phyloP scores from a whole-genome alignment of 495 filamentous ascomycete species.

The Physcia stellaris region DNA sequence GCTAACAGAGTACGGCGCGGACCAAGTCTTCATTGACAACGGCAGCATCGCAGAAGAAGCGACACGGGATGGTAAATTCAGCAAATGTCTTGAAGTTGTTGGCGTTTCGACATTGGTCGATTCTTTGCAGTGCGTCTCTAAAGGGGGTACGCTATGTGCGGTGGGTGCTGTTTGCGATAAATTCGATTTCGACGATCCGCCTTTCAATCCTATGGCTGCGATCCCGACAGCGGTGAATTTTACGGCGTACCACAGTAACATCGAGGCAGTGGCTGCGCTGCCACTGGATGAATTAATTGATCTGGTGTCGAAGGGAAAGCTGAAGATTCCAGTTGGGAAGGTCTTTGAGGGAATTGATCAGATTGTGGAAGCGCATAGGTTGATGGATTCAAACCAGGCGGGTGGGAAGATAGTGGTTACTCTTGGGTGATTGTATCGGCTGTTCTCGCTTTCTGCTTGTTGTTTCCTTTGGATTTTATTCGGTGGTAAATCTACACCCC shows the following conservation, averaged over 20 bases:
- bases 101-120: slow-evolving; percentile 28
- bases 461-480: no score
- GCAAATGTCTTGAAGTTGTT: slow-evolving; percentile 37
- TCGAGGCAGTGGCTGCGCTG: slow-evolving; percentile 31
- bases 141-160: slow-evolving; percentile 33
- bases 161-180: slow-evolving; percentile 36
- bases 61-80: slow-evolving; percentile 22
- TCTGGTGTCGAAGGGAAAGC: slow-evolving; percentile 22
- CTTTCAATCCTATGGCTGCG: slow-evolving; percentile 31
- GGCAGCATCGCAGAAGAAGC: slow-evolving; percentile 25
- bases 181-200: slow-evolving; percentile 28
- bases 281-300: slow-evolving; percentile 32
- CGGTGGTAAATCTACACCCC: no score
- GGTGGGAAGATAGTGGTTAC: slow-evolving; percentile 27
- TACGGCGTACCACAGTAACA: slow-evolving; percentile 29
- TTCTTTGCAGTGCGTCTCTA: slow-evolving; percentile 25
- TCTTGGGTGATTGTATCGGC: no score
- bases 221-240: slow-evolving; percentile 31
- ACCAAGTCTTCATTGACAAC: slow-evolving; percentile 27
- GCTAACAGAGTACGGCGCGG: slow-evolving; percentile 24
- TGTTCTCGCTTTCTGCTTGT: no score
- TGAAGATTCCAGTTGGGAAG: slow-evolving; percentile 31
- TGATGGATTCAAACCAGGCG: slow-evolving; percentile 26
- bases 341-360: slow-evolving; percentile 35
- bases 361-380: slow-evolving; percentile 32